These are phyloP conservation scores for Keithomyces neogunnii DNA, from an alignment of 2,329 filamentous ascomycete species.

Conservation along the genomic window DNA sequence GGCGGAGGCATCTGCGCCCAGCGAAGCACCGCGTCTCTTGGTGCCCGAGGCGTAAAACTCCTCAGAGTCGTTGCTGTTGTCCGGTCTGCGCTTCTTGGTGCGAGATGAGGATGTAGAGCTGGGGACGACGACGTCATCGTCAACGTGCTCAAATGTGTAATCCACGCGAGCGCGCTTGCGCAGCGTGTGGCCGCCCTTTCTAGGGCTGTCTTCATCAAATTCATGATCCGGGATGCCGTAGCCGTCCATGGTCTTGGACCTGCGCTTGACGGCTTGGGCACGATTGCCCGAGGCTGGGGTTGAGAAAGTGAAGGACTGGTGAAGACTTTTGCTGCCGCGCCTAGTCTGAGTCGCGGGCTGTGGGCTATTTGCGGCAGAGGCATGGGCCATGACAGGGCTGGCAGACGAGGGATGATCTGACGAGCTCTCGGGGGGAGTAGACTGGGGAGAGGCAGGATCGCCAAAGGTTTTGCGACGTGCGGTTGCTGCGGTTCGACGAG, in stretches of 20 bases:
- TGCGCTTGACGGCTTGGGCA: conserved; percentile 28
- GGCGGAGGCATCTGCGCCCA: conserved; percentile 26
- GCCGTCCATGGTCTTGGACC: conserved; percentile 35
- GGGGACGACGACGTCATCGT: conserved; percentile 34
- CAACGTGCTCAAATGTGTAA: conserved; percentile 46
- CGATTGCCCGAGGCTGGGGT: conserved; percentile 21
- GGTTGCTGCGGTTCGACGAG: conserved; percentile 23
- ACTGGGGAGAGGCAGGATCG: conserved; percentile 25
- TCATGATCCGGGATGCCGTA: conserved; percentile 25
- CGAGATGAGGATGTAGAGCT: conserved; percentile 25
- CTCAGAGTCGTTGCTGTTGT: conserved; percentile 25
- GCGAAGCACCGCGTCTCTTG: conserved; percentile 29
- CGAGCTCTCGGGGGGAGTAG: conserved; percentile 21
- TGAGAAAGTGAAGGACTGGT: conserved; percentile 29
- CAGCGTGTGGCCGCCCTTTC: conserved; percentile 51
- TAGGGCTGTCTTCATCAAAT: conserved; percentile 41
- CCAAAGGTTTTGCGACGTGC: conserved; percentile 23
- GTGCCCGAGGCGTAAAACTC: conserved; percentile 18
- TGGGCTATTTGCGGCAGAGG: conserved; percentile 18
- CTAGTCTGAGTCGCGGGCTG: conserved; percentile 21
- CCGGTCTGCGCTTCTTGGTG: conserved; percentile 28
- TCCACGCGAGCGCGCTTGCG: conserved; percentile 48
- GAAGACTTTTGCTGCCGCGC: conserved; percentile 25
- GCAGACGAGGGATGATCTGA: conserved; percentile 19
- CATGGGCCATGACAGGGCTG: conserved; percentile 24